These are phyloP conservation scores for Lactarius hengduanensis DNA, from an alignment of 768 basidiomycete species.

Conservation along the genomic window DNA sequence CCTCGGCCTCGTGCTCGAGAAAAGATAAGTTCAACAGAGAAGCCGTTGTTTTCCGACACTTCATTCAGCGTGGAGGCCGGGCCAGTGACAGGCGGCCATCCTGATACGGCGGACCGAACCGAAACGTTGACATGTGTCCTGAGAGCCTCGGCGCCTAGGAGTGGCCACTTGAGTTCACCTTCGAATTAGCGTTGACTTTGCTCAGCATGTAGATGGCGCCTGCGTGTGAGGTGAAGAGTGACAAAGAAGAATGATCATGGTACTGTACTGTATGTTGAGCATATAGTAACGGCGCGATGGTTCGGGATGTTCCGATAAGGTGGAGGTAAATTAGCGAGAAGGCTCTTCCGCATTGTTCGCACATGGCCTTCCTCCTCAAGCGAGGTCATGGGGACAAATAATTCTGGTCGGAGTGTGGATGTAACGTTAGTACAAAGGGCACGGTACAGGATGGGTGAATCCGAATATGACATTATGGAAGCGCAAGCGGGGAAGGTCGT, in stretches of 20 bases:
- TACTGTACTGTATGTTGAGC: too few species aligned
- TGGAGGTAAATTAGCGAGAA: background rate
- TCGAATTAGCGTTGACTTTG: background rate
- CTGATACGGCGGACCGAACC: background rate
- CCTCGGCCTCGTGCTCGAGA: background rate
- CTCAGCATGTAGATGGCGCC: background rate
- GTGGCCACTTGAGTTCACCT: background rate
- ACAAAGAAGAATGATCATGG: background rate
- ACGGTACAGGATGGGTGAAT: background rate
- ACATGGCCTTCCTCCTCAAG: background rate
- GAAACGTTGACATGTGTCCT: background rate
- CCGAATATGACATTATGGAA: background rate
- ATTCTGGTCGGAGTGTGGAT: background rate
- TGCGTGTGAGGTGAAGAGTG: background rate
- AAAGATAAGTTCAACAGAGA: background rate
- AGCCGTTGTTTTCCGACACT: background rate
- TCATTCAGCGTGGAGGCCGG: background rate
- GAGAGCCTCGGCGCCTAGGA: background rate
- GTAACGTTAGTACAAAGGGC: background rate
- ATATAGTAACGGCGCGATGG: background rate
- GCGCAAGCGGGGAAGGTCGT: background rate
- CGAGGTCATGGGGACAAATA: background rate
- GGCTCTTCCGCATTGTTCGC: background rate
- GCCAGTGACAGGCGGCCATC: background rate
- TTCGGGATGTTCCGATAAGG: background rate